Conservation (phyloP, 768 basidiomycete genomes). For the Phlebiopsis flavidoalba region DNA sequence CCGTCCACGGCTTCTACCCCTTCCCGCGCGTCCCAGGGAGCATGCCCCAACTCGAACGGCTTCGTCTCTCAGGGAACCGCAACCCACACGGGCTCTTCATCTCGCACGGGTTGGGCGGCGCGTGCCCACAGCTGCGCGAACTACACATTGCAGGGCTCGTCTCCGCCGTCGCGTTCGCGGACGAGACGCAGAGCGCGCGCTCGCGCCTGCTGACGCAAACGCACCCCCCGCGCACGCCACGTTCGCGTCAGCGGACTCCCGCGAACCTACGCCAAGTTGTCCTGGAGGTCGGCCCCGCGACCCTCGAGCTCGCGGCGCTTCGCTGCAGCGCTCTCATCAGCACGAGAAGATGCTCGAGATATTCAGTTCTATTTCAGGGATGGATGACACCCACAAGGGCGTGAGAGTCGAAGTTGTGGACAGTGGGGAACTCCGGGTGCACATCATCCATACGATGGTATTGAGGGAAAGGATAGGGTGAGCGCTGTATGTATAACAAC, state of each 20-base stretch:
- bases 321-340: background rate
- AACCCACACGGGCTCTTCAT: constrained; percentile 45
- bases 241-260: constrained; percentile 2
- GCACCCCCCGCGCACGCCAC: background rate
- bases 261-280: background rate
- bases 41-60: constrained; percentile 34
- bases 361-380: background rate
- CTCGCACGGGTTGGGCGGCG: constrained; percentile 30
- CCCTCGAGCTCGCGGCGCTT: background rate
- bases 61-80: constrained; percentile 45
- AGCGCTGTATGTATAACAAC: too few species aligned
- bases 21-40: constrained; percentile 30
- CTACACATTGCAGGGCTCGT: constrained; percentile 39
- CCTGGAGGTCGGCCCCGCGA: constrained; percentile 4
- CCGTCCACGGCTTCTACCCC: constrained; percentile 45
- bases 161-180: constrained; percentile 35
- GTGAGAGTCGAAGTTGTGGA: background rate
- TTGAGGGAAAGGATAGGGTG: background rate
- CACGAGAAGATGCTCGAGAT: constrained; percentile 7
- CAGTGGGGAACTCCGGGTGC: too few species aligned
- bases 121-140: constrained; percentile 35
- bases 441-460: background rate
- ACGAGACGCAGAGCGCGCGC: constrained; percentile 32
- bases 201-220: background rate
- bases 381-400: background rate